Percentiles rank a stretch among this genome's conserved stretches.
Conservation (phyloP, 208 protist species). For the Leishmania gerbilli region DNA sequence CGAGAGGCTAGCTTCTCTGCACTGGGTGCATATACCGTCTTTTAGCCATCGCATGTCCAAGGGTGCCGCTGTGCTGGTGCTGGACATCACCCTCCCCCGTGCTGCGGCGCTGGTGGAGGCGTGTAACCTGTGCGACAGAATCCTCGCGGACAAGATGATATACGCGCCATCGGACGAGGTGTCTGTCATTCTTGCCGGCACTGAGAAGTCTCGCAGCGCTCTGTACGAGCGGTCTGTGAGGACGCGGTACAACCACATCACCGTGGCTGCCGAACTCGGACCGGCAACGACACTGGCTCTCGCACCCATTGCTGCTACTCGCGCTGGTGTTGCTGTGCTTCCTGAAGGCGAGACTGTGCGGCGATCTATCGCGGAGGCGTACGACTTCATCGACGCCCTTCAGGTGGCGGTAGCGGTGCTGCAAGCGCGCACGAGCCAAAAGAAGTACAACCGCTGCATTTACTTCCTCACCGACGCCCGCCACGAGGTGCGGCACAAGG, state of each 20-base stretch:
- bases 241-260: conserved; percentile 28
- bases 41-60: conserved; percentile 20
- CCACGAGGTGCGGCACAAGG: conserved; percentile 65
- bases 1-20: conserved; percentile 4
- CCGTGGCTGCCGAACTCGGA: conserved; percentile 10
- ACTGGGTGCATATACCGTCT: neutral
- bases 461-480: conserved; percentile 88
- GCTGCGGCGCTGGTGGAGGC: conserved; percentile 26
- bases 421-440: conserved; percentile 43
- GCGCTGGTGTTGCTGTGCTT: neutral
- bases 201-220: conserved; percentile 34
- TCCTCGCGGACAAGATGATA: conserved; percentile 47
- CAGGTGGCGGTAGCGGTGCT: conserved; percentile 78
- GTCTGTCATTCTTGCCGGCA: conserved; percentile 69
- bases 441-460: conserved; percentile 70
- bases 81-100: conserved; percentile 45
- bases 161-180: conserved; percentile 67
- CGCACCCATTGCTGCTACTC: conserved; percentile 3
- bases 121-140: conserved; percentile 35
- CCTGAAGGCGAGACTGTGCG: neutral
- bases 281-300: conserved; percentile 15
- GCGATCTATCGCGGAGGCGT: conserved; percentile 1
- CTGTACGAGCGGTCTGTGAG: conserved; percentile 23
- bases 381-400: conserved; percentile 86
- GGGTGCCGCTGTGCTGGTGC: conserved; percentile 43